These are phyloP conservation scores for Panicum hallii DNA, from an alignment of 202 grass and related monocot species.

Conservation along the genomic window DNA sequence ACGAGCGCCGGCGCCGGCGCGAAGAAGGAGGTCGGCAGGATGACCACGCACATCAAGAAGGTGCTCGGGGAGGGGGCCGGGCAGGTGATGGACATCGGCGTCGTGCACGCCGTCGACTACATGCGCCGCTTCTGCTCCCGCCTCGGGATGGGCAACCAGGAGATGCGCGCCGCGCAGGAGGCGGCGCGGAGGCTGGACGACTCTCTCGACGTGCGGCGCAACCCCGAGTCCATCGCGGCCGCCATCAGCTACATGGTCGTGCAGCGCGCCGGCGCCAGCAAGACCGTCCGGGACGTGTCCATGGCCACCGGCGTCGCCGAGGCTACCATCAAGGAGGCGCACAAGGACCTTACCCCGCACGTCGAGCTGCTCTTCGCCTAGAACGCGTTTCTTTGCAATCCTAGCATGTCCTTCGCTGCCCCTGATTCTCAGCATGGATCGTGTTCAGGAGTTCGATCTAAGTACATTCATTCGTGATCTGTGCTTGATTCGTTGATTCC, in stretches of 20 bases:
- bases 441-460: conserved; percentile 32
- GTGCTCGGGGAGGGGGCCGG: conserved; percentile 57
- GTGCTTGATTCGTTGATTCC: conserved; percentile 39
- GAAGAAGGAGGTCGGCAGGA: conserved; percentile 63
- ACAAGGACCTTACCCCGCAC: conserved; percentile 61
- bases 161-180: conserved; percentile 46
- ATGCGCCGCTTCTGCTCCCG: conserved; percentile 56
- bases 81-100: conserved; percentile 50
- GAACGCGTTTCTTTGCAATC: not conserved
- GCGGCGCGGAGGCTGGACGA: conserved; percentile 42
- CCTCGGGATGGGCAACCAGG: conserved; percentile 44
- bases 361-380: conserved; percentile 47
- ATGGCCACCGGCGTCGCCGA: conserved; percentile 68
- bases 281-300: conserved; percentile 51
- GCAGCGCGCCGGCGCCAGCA: conserved; percentile 34
- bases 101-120: conserved; percentile 59
- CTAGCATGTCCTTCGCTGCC: conserved; percentile 8
- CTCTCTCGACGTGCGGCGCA: conserved; percentile 52
- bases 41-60: conserved; percentile 55
- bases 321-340: conserved; percentile 66
- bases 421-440: not conserved
- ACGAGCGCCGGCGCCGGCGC: conserved; percentile 29
- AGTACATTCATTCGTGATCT: conserved; percentile 31
- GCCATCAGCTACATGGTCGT: conserved; percentile 55
- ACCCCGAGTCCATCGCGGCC: conserved; percentile 52